These are phyloP conservation scores for Triangularia setosa DNA, from an alignment of 2,329 filamentous ascomycete genomes.

Conservation along the genomic window DNA sequence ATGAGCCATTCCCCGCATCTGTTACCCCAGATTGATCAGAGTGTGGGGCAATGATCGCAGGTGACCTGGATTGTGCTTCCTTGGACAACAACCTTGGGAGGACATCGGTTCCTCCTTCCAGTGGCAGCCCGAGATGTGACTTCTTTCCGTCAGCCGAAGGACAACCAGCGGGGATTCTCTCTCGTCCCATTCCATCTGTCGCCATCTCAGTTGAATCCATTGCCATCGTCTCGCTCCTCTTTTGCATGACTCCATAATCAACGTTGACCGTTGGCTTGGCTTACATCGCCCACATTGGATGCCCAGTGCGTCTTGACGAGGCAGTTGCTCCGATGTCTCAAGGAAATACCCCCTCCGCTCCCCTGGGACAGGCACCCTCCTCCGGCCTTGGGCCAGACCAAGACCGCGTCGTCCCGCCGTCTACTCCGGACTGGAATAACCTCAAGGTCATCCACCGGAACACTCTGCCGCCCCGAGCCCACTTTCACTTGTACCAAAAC, in stretches of 20 bases:
- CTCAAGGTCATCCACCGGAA: constrained; percentile 53
- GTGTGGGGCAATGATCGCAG: neutral
- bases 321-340: constrained; percentile 8
- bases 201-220: neutral
- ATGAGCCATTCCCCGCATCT: neutral
- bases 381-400: neutral
- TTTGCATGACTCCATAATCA: neutral
- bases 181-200: neutral
- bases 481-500: constrained; percentile 51
- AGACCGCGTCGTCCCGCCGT: constrained; percentile 5
- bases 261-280: neutral
- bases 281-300: neutral
- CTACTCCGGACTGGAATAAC: constrained; percentile 56
- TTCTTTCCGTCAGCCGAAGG: neutral
- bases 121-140: neutral
- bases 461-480: constrained; percentile 50
- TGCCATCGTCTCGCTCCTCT: neutral
- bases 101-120: neutral
- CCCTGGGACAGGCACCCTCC: neutral
- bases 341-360: constrained; percentile 11
- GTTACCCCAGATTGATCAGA: neutral
- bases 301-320: neutral
- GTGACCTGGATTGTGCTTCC: neutral
- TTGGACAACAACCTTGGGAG: neutral
- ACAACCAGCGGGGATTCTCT: no score